Base-by-base conservation (phyloP, 2,329 filamentous ascomycete species). In the Akanthomyces lecanii region DNA sequence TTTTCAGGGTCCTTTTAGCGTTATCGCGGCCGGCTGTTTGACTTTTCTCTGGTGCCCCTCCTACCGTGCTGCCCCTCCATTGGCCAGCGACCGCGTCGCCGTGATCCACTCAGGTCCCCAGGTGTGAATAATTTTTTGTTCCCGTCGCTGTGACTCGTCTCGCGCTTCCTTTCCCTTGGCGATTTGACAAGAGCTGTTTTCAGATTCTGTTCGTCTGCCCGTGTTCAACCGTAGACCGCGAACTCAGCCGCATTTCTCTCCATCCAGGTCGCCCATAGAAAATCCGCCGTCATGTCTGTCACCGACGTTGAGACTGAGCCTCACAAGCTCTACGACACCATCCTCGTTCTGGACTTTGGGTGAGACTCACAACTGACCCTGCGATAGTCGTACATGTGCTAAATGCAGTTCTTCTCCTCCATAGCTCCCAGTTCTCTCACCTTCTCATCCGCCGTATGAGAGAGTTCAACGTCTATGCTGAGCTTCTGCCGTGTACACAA, bases 401-500 rank as follows among this genome's bases (percentile, higher is more conserved):
- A 48, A 54, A 47, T n/a, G 1, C 14, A 10, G 33, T 6, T 47
- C 5, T 21, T 44, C 5, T 60, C 18, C 16, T 10, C n/a, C n/a
- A 61, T 21, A 54, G 30, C 50, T 63, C 84, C 28, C 88, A 91
- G 76, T 89, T 88, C 71, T 87, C 85, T 47, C 89, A 92, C 74
- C 80, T 93, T 45, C 92, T 93, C 71, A 86, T 87, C 11, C 82
- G 91, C 61, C 85, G 91, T 40, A 82, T 96, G 33, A 85, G 92
- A 69, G 86, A 89, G 69, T 83, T 96, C 76, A 89, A 89, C 78
- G 84, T 96, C 74, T 97, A 90, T 80, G 87, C 87, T 65, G 92
- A 97, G 79, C 89, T 96, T 88, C 85, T 96, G 50, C 90, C 90
- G 25, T 96, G 92, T 77, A 96, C 89, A 52, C 87, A 89, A 70